phyloP scores from a whole-genome alignment of 176 grass and related monocot genomes.

The Bolboschoenus planiculmis region DNA sequence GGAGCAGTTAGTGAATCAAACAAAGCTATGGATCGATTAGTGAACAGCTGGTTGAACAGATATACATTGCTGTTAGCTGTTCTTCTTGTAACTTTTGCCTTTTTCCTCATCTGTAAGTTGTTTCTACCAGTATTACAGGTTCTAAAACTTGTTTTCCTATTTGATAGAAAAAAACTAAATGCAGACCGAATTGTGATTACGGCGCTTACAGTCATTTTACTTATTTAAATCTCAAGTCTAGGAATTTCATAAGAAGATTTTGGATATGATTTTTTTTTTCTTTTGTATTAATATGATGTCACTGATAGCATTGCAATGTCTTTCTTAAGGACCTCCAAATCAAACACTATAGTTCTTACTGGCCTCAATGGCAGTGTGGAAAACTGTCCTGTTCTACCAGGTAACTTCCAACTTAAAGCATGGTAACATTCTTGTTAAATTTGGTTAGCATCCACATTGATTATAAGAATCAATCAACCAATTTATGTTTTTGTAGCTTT shows the following conservation, averaged over 20 bases:
- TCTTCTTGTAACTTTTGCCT: constrained; percentile 39
- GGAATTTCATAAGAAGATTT: background rate
- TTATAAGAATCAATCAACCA: constrained; percentile 2
- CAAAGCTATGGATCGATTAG: constrained; percentile 66
- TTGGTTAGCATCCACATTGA: background rate
- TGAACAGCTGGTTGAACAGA: constrained; percentile 66
- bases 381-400: constrained; percentile 92
- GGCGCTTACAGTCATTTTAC: background rate
- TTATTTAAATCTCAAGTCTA: background rate
- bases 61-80: constrained; percentile 62
- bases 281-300: background rate
- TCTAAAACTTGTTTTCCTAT: background rate
- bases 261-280: background rate
- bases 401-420: constrained; percentile 29
- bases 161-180: background rate
- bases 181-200: background rate
- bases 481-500: constrained; percentile 67
- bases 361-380: constrained; percentile 87
- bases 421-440: background rate
- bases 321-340: constrained; percentile 55
- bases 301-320: constrained; percentile 28
- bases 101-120: constrained; percentile 26
- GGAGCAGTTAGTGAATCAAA: constrained; percentile 43
- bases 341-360: constrained; percentile 67
- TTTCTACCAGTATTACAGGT: background rate